Conservation (phyloP, 805 yeast genomes). For the Nakazawaea populi region DNA sequence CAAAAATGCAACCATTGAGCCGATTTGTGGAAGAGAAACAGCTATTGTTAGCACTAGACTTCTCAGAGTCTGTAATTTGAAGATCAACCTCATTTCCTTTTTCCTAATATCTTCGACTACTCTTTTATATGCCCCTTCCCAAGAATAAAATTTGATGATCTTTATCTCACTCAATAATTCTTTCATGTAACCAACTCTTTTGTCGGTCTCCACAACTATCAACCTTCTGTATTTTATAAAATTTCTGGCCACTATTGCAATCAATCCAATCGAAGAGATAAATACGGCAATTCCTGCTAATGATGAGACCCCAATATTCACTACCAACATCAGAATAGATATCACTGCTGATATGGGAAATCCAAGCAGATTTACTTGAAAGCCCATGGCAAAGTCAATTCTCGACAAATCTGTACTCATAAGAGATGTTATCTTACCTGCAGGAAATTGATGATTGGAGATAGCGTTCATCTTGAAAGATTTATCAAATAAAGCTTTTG, state of each 20-base stretch:
- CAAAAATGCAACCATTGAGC: slow-evolving; percentile 57
- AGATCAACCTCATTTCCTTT: slow-evolving; percentile 55
- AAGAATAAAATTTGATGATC: slow-evolving; percentile 80
- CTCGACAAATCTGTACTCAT: slow-evolving; percentile 83
- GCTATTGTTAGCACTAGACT: slow-evolving; percentile 60
- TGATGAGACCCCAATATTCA: slow-evolving; percentile 68
- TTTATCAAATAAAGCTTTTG: slow-evolving; percentile 65
- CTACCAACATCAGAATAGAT: slow-evolving; percentile 56
- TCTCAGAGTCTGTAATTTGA: slow-evolving; percentile 58
- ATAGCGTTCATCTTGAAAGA: slow-evolving; percentile 54
- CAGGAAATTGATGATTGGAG: slow-evolving; percentile 55
- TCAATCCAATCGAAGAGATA: slow-evolving; percentile 40
- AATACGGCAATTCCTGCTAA: slow-evolving; percentile 62
- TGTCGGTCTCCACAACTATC: slow-evolving; percentile 67
- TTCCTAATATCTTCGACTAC: slow-evolving; percentile 50
- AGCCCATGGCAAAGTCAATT: slow-evolving; percentile 67
- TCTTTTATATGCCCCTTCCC: slow-evolving; percentile 77
- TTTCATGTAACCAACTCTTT: slow-evolving; percentile 67
- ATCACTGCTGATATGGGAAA: slow-evolving; percentile 62
- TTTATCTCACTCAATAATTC: slow-evolving; percentile 77
- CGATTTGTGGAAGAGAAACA: slow-evolving; percentile 58
- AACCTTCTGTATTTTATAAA: slow-evolving; percentile 50
- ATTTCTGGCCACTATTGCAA: slow-evolving; percentile 41
- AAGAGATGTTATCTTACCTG: slow-evolving; percentile 68
- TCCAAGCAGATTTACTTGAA: slow-evolving; percentile 56